phyloP scores from a whole-genome alignment of 2,329 filamentous ascomycete species.

The Fonsecaea monophora region DNA sequence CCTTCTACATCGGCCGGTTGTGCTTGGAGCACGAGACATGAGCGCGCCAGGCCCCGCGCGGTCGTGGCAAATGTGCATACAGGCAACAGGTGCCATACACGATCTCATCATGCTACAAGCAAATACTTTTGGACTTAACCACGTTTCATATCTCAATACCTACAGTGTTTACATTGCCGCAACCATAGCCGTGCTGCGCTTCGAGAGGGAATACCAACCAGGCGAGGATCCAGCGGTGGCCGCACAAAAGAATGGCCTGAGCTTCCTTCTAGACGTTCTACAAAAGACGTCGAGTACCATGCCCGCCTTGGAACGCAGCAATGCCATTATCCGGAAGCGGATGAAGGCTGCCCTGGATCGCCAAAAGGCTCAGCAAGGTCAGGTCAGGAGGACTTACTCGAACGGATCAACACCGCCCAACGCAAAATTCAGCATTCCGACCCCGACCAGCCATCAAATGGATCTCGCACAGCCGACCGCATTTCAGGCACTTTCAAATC shows the following conservation, averaged over 20 bases:
- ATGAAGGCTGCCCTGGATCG: slow-evolving; percentile 40
- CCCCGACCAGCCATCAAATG: slow-evolving; percentile 31
- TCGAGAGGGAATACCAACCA: slow-evolving; percentile 38
- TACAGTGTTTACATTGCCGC: slow-evolving; percentile 42
- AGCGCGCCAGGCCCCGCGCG: slow-evolving; percentile 28
- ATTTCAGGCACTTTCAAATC: slow-evolving; percentile 37
- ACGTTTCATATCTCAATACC: slow-evolving; percentile 42
- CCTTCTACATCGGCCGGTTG: slow-evolving; percentile 61
- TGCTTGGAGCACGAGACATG: slow-evolving; percentile 41
- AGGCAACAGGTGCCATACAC: slow-evolving; percentile 40
- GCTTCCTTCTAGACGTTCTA: slow-evolving; percentile 39
- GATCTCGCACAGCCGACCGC: slow-evolving; percentile 35
- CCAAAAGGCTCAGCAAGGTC: slow-evolving; percentile 26
- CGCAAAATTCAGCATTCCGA: slow-evolving; percentile 31
- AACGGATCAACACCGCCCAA: slow-evolving; percentile 31
- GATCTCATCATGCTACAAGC: slow-evolving; percentile 40
- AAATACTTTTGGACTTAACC: slow-evolving; percentile 41
- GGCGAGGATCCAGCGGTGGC: slow-evolving; percentile 34
- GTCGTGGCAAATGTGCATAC: slow-evolving; percentile 39
- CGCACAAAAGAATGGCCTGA: slow-evolving; percentile 35
- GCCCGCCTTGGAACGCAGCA: slow-evolving; percentile 41
- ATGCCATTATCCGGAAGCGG: slow-evolving; percentile 41
- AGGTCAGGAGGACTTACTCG: slow-evolving; percentile 24
- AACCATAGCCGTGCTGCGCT: slow-evolving; percentile 41
- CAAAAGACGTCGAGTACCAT: slow-evolving; percentile 38